Percentiles rank a stretch among this genome's conserved stretches.
Conservation (phyloP, 1,139 yeast species). For the Protomyces inouyei region DNA sequence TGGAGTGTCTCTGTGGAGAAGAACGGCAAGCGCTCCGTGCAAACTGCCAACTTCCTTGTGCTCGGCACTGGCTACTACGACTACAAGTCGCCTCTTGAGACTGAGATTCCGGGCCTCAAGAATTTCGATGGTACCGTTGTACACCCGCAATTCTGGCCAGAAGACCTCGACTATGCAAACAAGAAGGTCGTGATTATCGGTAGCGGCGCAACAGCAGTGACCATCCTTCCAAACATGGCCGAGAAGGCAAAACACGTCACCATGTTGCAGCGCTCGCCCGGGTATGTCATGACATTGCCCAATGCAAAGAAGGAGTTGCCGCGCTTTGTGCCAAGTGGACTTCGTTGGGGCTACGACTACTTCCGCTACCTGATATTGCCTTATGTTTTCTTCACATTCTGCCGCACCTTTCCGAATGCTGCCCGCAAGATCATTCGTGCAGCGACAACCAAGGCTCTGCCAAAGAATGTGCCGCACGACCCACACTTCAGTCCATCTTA, state of each 20-base stretch:
- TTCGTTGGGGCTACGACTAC: neutral
- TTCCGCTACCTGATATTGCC: constrained; percentile 39
- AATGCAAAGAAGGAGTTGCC: constrained; percentile 41
- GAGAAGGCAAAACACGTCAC: constrained; percentile 47
- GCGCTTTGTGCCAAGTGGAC: constrained; percentile 18
- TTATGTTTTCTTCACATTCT: constrained; percentile 39
- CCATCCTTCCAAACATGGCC: constrained; percentile 46
- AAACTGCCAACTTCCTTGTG: constrained; percentile 39
- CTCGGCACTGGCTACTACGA: constrained; percentile 44
- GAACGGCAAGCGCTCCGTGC: constrained; percentile 35
- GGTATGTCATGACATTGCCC: constrained; percentile 44
- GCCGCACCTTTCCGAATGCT: constrained; percentile 39
- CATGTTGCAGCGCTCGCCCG: constrained; percentile 46
- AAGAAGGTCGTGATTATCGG: constrained; percentile 47
- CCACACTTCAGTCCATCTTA: constrained; percentile 19
- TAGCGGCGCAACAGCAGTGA: constrained; percentile 47
- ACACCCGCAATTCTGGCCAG: constrained; percentile 44
- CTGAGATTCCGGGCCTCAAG: constrained; percentile 43
- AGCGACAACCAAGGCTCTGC: constrained; percentile 3
- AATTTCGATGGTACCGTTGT: constrained; percentile 43
- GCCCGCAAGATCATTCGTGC: constrained; percentile 43
- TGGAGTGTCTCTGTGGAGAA: constrained; percentile 41
- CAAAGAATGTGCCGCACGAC: constrained; percentile 9
- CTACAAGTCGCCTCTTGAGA: constrained; percentile 38
- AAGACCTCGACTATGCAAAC: constrained; percentile 44